Evolutionary conservation across 2,329 filamentous ascomycete genomes (phyloP).

Genomic region (Diaporthe ampelina): DNA sequence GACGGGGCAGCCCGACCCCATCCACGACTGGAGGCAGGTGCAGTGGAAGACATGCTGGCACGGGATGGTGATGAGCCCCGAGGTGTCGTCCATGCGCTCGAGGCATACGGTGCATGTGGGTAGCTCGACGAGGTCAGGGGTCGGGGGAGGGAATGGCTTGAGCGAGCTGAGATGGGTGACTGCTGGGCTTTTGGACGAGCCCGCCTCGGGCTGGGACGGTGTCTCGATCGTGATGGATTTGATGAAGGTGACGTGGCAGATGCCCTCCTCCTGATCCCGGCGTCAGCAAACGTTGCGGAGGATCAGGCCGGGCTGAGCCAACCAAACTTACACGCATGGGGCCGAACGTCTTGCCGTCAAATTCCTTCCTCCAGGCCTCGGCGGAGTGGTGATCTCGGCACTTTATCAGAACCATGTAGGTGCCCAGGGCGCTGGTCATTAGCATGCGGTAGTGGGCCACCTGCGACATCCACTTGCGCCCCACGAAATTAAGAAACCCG

Average conservation of each 20-base stretch:
- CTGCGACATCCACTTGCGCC: conserved; percentile 85
- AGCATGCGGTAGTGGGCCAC: conserved; percentile 97
- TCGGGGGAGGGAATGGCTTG: conserved; percentile 75
- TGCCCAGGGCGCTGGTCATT: conserved; percentile 87
- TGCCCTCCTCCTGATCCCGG: conserved; percentile 75
- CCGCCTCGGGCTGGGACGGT: conserved; percentile 62
- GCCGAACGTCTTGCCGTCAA: conserved; percentile 95
- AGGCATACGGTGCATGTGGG: conserved; percentile 97
- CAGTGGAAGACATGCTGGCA: conserved; percentile 99
- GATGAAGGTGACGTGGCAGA: conserved; percentile 95
- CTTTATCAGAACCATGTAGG: conserved; percentile 96
- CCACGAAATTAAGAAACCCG: conserved; percentile 92
- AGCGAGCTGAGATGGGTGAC: conserved; percentile 59
- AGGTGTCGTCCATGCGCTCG: conserved; percentile 98
- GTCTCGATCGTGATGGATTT: conserved; percentile 90
- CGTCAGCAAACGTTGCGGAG: conserved; percentile 43
- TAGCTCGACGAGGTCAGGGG: conserved; percentile 88
- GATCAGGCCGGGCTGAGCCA: conserved; percentile 39
- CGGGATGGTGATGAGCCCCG: conserved; percentile 92
- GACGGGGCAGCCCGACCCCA: conserved; percentile 91
- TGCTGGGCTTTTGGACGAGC: conserved; percentile 47
- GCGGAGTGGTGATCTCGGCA: conserved; percentile 84
- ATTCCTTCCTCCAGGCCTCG: conserved; percentile 84
- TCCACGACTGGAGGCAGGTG: conserved; percentile 96
- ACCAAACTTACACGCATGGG: conserved; percentile 79